Conservation (phyloP, 257 asterid species). For the Nicotiana sylvestris region DNA sequence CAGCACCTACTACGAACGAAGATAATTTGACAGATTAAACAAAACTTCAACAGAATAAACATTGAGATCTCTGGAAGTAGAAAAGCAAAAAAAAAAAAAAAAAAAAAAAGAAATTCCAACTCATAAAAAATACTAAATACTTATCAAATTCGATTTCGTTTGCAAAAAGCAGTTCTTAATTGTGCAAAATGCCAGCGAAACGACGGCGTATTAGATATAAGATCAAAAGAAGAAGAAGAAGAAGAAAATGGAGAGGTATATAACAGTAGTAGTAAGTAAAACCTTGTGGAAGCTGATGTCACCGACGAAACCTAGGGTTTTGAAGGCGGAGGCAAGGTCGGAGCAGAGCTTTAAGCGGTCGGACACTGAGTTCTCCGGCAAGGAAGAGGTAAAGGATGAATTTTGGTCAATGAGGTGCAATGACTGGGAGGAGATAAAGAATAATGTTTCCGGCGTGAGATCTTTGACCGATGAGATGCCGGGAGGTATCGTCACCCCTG, state of each 20-base stretch:
- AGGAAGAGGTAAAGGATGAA: slow-evolving; percentile 34
- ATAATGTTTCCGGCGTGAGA: slow-evolving; percentile 42
- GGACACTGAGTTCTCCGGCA: slow-evolving; percentile 48
- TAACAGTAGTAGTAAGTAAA: not conserved
- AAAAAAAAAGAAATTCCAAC: not conserved
- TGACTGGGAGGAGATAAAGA: slow-evolving; percentile 42
- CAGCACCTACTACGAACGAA: not conserved
- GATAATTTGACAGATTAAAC: not conserved
- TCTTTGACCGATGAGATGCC: slow-evolving; percentile 41
- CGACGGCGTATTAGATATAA: not conserved
- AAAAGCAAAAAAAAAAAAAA: not conserved
- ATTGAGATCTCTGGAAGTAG: not conserved
- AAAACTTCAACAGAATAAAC: not conserved
- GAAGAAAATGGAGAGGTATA: not conserved
- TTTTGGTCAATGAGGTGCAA: slow-evolving; percentile 34
- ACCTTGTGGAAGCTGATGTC: slow-evolving; percentile 66
- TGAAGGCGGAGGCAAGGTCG: slow-evolving; percentile 47
- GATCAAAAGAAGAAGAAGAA: not conserved
- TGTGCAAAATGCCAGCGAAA: not conserved
- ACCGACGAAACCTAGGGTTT: slow-evolving; percentile 40
- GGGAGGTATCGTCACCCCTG: slow-evolving; percentile 50
- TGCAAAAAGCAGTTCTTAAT: not conserved
- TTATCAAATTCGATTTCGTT: not conserved
- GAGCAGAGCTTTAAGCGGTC: slow-evolving; percentile 47
- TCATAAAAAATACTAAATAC: not conserved